Conservation (phyloP, 352 stramenopile species). For the Globisporangium ultimum region DNA sequence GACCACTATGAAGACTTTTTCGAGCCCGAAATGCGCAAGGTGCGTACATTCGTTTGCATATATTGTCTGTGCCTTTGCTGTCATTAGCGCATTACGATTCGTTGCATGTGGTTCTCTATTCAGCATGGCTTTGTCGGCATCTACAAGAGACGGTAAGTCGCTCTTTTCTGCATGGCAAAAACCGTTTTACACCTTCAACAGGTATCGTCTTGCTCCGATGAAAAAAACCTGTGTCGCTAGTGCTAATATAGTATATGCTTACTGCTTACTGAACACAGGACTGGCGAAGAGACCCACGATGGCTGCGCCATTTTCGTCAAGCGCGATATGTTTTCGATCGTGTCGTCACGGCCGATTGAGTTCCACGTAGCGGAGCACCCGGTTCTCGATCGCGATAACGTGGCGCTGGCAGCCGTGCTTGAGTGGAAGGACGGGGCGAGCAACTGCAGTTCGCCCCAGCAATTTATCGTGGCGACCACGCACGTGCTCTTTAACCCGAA, state of each 20-base stretch:
- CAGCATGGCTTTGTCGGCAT: slow-evolving; percentile 43
- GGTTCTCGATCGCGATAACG: slow-evolving; percentile 56
- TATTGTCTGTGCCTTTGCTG: neutral
- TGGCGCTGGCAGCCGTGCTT: slow-evolving; percentile 47
- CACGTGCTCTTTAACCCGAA: slow-evolving; percentile 73
- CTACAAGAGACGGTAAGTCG: slow-evolving; percentile 51
- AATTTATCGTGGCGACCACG: slow-evolving; percentile 59
- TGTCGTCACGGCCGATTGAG: slow-evolving; percentile 40
- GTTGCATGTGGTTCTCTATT: neutral
- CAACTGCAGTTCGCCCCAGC: slow-evolving; percentile 14
- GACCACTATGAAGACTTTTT: slow-evolving; percentile 76
- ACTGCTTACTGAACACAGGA: slow-evolving; percentile 22
- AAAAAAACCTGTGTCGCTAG: too few relatives aligned
- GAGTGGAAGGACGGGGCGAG: slow-evolving; percentile 18
- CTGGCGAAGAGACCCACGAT: slow-evolving; percentile 53
- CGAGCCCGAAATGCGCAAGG: slow-evolving; percentile 48
- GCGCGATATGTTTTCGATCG: slow-evolving; percentile 36
- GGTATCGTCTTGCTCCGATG: too few relatives aligned
- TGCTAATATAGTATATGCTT: neutral
- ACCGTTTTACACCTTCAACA: too few relatives aligned
- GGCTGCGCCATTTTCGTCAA: slow-evolving; percentile 70
- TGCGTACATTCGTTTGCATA: neutral
- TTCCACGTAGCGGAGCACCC: slow-evolving; percentile 38
- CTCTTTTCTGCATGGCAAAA: neutral
- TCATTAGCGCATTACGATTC: neutral